Evolutionary conservation across 148 eudicot species (phyloP).

Genomic region (Tetragonia tetragonoides): DNA sequence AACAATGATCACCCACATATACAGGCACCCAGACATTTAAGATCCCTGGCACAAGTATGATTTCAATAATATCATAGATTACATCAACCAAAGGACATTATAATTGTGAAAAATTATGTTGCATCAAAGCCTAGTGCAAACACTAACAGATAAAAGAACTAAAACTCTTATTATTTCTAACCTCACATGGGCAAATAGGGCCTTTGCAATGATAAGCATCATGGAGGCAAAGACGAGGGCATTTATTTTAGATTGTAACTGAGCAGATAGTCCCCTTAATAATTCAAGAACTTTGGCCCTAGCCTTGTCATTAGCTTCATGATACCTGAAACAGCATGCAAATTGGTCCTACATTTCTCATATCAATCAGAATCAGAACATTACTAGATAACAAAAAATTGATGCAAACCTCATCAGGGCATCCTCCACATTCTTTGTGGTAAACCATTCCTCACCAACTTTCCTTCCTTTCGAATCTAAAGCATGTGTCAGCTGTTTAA

Average conservation of each 20-base stretch:
- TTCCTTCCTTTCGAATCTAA: conserved; percentile 89
- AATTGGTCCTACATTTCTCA: not conserved
- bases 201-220: conserved; percentile 92
- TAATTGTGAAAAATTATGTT: not conserved
- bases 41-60: conserved; percentile 11
- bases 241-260: conserved; percentile 75
- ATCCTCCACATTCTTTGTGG: conserved; percentile 82
- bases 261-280: conserved; percentile 72
- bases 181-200: conserved; percentile 95
- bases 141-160: conserved; percentile 13
- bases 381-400: conserved; percentile 5
- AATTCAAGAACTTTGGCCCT: conserved; percentile 74
- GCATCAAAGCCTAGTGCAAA: not conserved
- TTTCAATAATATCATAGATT: not conserved
- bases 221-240: conserved; percentile 83
- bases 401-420: conserved; percentile 67
- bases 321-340: conserved; percentile 55
- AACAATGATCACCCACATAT: not conserved
- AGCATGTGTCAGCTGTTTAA: conserved; percentile 78
- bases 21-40: not conserved
- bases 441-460: conserved; percentile 97
- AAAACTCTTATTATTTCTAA: conserved; percentile 25
- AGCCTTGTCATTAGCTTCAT: conserved; percentile 79
- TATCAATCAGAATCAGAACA: conserved; percentile 1
- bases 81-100: not conserved